Conservation (phyloP, 1,284 basidiomycete species). For the Boletus mariae region DNA sequence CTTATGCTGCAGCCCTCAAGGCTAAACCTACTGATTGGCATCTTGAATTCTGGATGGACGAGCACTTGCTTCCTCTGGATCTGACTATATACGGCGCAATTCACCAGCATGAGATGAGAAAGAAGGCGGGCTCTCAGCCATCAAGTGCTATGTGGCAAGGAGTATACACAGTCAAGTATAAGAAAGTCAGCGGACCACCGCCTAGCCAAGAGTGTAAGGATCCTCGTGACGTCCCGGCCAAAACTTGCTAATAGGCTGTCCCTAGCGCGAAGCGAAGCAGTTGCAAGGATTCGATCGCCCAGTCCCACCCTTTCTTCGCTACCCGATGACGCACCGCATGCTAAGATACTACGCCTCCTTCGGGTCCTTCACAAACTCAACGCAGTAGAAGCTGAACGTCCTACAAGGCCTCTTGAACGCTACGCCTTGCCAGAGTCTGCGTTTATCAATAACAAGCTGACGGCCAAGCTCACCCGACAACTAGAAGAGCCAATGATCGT, state of each 20-base stretch:
- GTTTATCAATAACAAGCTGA: conserved; percentile 97
- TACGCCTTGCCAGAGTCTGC: conserved; percentile 68
- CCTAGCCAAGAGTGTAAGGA: conserved; percentile 56
- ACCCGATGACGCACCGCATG: conserved; percentile 80
- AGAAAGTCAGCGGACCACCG: conserved; percentile 84
- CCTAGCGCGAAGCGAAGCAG: conserved; percentile 35
- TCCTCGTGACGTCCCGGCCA: conserved; percentile 7
- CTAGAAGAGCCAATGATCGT: conserved; percentile 99
- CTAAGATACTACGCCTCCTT: conserved; percentile 88
- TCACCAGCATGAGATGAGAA: conserved; percentile 81
- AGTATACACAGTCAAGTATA: conserved; percentile 88
- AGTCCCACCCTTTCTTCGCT: conserved; percentile 70
- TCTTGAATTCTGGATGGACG: conserved; percentile 91
- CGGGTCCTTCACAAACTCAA: conserved; percentile 84
- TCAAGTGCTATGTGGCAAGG: conserved; percentile 84
- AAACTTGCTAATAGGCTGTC: conserved; percentile 14
- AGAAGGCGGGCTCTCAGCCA: conserved; percentile 57
- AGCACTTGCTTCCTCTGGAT: conserved; percentile 76
- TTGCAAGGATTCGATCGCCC: conserved; percentile 55
- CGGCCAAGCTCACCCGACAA: conserved; percentile 96
- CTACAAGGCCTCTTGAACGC: conserved; percentile 45
- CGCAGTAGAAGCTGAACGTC: conserved; percentile 58
- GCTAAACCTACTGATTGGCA: conserved; percentile 94
- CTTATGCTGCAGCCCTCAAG: conserved; percentile 94
- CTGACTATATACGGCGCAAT: conserved; percentile 96